Base-by-base conservation (phyloP, 768 basidiomycete genomes). In the Cystofilobasidium ferigula region DNA sequence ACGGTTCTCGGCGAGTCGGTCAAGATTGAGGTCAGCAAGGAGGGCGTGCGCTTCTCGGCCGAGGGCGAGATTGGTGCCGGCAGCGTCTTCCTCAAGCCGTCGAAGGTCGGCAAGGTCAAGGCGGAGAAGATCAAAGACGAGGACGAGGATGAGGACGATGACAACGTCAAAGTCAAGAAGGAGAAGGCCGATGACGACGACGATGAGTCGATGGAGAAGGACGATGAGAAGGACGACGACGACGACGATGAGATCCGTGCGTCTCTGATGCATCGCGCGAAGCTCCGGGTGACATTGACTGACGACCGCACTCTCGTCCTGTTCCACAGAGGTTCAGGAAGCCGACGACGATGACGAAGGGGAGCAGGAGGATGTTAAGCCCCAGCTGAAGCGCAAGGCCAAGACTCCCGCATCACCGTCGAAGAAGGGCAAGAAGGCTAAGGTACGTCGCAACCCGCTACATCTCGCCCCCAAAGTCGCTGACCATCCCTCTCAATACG, bases 31-130 rank as follows among this genome's bases (percentile, higher is more conserved):
- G 90, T 95, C 45, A 84, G 83, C 68, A 97, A 98, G 74, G 94
- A 98, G 73, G 95, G 95, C 57, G 87, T 97, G 8, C 82, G 91
- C 34, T 99, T 99, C 75, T 82, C 85, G 22, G 84, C 85, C 58
- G 95, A 98, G 38, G 95, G 95, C 51, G 95, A 99, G 77, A 84
- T 90, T 3, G 94, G 94, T 14, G 91, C 89, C 69, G 93, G 90
- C 1, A 86, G 79, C 73, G 85, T 98, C 2, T 78, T 95, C 24
- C 77, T 99, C 54, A 86, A 87, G 73, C 51, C 61, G 20, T 48
- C 61, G 38, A 47, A 22, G 14, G 66, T 61, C 34, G 57, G 45
- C 66, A 88, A 87, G 71, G 81, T 71, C 24, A 63, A 62, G 61
- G 38, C n/a, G n/a, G n/a, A 58, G 47, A 38, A 45, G 45, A 57